phyloP scores from a whole-genome alignment of 116 monocot genomes.

The Posidonia oceanica region DNA sequence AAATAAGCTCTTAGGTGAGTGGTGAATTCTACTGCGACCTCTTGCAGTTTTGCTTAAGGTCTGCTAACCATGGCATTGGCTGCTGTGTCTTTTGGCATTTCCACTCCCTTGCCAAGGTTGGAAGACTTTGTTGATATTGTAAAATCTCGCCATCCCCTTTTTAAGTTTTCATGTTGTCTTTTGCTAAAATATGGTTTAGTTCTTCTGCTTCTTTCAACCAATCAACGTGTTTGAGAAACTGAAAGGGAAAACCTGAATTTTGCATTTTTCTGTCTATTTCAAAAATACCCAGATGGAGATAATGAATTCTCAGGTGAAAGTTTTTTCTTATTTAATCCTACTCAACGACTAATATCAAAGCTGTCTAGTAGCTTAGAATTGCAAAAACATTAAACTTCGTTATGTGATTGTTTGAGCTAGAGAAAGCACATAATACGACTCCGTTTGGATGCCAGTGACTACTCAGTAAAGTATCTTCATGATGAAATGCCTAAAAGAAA shows the following conservation, averaged over 20 bases:
- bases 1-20: no score
- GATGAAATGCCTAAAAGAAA: not conserved
- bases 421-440: not conserved
- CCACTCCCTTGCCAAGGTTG: slow-evolving; percentile 4
- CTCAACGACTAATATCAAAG: no score
- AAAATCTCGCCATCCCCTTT: not conserved
- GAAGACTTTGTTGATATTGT: not conserved
- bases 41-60: not conserved
- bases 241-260: not conserved
- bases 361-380: not conserved
- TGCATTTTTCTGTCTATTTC: not conserved
- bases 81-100: slow-evolving; percentile 6
- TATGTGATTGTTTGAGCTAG: not conserved
- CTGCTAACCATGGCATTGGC: slow-evolving; percentile 16
- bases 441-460: no score
- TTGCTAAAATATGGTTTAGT: not conserved
- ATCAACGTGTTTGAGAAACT: not conserved
- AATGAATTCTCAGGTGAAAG: no score
- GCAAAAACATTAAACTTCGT: not conserved
- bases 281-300: not conserved
- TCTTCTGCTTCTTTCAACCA: not conserved
- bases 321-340: no score
- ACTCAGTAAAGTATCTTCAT: not conserved
- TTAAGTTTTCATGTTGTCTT: not conserved
- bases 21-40: no score